Evolutionary conservation across 1,284 basidiomycete species (phyloP).

Genomic region (Caloboletus inedulis): DNA sequence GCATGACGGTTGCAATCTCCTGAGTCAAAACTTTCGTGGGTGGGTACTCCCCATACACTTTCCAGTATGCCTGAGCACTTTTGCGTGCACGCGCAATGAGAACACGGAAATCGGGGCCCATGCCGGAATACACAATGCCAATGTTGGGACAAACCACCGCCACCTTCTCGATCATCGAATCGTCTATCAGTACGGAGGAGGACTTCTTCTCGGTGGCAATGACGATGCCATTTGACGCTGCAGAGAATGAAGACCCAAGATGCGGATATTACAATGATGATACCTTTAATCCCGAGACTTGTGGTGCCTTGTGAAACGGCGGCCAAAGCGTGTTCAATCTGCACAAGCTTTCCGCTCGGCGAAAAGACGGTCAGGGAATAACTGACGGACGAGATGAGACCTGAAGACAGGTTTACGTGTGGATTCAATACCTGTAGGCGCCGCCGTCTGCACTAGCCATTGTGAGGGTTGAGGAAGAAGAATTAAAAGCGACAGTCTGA

Average conservation of each 20-base stretch:
- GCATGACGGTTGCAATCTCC: conserved; percentile 98
- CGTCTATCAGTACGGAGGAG: conserved; percentile 95
- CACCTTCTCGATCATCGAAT: conserved; percentile 96
- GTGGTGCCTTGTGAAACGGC: conserved; percentile 97
- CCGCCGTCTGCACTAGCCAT: conserved; percentile 77
- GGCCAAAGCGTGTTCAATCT: conserved; percentile 99
- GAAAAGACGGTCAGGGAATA: conserved; percentile 99
- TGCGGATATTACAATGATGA: conserved; percentile 22
- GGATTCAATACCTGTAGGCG: conserved; percentile 64
- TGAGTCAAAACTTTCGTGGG: conserved; percentile 95
- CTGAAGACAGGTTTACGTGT: conserved; percentile 17
- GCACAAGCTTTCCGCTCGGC: conserved; percentile 96
- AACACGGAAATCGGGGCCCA: conserved; percentile 98
- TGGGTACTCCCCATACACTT: conserved; percentile 99
- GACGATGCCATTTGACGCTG: conserved; percentile 98
- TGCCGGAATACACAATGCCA: conserved; percentile 98
- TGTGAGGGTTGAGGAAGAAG: conserved; percentile 12
- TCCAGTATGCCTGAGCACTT: conserved; percentile 99
- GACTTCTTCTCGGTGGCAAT: conserved; percentile 99
- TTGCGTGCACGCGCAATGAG: conserved; percentile 93
- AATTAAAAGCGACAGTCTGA: conserved; percentile 25
- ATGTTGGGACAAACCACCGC: conserved; percentile 97
- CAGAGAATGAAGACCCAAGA: conserved; percentile 16
- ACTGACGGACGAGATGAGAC: conserved; percentile 44
- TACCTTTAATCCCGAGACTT: conserved; percentile 97